phyloP scores from a whole-genome alignment of 306 rosid species.

The Prunus salicina region DNA sequence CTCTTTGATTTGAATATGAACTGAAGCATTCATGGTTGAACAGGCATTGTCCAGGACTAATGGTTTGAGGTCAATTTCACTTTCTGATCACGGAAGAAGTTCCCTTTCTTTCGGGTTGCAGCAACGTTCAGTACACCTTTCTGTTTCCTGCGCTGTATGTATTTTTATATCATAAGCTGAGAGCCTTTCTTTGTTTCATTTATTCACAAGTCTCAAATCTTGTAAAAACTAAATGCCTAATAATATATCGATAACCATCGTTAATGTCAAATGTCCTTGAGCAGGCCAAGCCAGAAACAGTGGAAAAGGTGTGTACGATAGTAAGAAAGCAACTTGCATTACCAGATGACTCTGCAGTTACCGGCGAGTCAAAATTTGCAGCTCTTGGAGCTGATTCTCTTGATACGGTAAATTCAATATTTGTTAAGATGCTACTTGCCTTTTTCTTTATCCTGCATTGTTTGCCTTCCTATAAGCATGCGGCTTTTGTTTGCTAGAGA shows the following conservation, averaged over 20 bases:
- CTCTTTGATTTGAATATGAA: neutral
- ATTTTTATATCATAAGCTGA: neutral
- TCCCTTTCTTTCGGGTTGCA: conserved; percentile 33
- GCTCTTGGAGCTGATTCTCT: conserved; percentile 90
- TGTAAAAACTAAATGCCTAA: neutral
- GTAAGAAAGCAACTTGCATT: conserved; percentile 75
- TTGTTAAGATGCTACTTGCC: neutral
- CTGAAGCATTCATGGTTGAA: conserved; percentile 20
- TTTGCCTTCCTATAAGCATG: neutral
- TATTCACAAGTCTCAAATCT: no score
- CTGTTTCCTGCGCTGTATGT: conserved; percentile 66
- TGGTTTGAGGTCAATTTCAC: conserved; percentile 24
- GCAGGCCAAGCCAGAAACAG: conserved; percentile 73
- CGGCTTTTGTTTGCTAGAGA: neutral
- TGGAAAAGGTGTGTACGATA: conserved; percentile 59
- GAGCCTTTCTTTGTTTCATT: neutral
- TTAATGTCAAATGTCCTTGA: conserved; percentile 15
- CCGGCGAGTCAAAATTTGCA: conserved; percentile 53
- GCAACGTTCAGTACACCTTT: conserved; percentile 32
- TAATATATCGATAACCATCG: no score
- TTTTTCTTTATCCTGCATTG: neutral
- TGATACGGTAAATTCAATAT: conserved; percentile 53
- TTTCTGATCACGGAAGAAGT: conserved; percentile 40
- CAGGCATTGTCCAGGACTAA: conserved; percentile 36
- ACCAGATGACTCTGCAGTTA: conserved; percentile 46